Base-by-base conservation (phyloP, 305 asterid species). In the Lippia alba region DNA sequence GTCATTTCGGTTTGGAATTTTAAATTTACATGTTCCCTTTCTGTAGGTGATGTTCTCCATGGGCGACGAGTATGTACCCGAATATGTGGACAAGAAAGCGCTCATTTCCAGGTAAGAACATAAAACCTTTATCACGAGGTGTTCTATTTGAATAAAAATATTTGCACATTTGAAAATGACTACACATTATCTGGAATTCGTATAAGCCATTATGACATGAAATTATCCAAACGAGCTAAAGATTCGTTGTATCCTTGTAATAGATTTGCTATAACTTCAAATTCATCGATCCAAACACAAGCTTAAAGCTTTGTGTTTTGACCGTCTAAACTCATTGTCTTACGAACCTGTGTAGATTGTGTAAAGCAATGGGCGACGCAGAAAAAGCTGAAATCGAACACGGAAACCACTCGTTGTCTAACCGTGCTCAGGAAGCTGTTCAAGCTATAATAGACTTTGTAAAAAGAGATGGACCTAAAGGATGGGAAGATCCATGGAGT, bases 401-500 rank as follows among this genome's bases (percentile, higher is more conserved):
- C 44, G 98, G 97, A 33, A 86, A 76, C 79, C 97, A 93, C 80
- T 83, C 98, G 18, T 77, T 93, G 34, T 93, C 98, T 30, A 93
- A 93, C 88, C 62, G 97, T 80, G 81, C 70, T 0, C 80, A 79
- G 74, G 97, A 93, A 77, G 96, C 91, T 34, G 97, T 89, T 53
- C 81, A 87, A 71, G 86, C 88, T 64, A 93, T 93, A 49, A 76
- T 86, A 20, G 89, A 84, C 72, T 93, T 93, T 81, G 75, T 89
- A 32, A 93, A 82, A 67, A 82, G 96, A 82, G 98, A 89, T 54
- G 97, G 96, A 6, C 98, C 96, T 2, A 91, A 89, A 66, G 97
- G 97, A 55, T 93, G 97, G 97, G 97, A 93, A 30, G 98, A 93
- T 63, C 97, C 97, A 0, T 91, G 96, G 98, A 89, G 83, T 76